phyloP scores from a whole-genome alignment of 2,329 filamentous ascomycete species.

The Fusarium equiseti region DNA sequence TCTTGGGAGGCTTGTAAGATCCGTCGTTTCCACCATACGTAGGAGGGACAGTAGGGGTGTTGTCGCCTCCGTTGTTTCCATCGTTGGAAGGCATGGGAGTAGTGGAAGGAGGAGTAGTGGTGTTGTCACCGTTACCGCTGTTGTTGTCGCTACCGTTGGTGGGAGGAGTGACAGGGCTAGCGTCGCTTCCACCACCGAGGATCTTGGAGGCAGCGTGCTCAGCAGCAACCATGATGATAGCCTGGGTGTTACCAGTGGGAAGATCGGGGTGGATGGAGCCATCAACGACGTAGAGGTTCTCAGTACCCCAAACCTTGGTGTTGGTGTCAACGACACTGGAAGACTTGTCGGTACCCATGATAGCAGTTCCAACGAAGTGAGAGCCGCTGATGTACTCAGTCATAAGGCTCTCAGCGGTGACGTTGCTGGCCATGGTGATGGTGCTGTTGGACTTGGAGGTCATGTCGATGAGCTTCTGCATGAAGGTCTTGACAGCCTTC shows the following conservation, averaged over 20 bases:
- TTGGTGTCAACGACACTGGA: conserved; percentile 72
- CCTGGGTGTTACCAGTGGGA: conserved; percentile 75
- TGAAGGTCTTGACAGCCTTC: conserved; percentile 61
- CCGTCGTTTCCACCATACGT: background rate
- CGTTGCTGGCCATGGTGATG: conserved; percentile 62
- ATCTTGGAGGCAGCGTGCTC: conserved; percentile 65
- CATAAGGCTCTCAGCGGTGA: conserved; percentile 65
- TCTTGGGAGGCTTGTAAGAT: background rate
- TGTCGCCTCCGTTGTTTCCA: background rate
- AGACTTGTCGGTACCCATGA: conserved; percentile 66
- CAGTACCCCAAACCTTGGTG: conserved; percentile 74
- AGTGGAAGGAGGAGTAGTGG: background rate
- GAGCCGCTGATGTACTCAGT: conserved; percentile 63
- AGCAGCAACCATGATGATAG: conserved; percentile 72
- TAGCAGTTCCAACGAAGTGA: conserved; percentile 70
- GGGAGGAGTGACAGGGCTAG: conserved; percentile 19
- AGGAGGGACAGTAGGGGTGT: background rate
- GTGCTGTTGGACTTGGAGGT: conserved; percentile 69
- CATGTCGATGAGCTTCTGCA: conserved; percentile 73
- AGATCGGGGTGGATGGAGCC: conserved; percentile 77
- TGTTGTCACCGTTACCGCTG: conserved; percentile 5
- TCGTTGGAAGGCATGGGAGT: background rate
- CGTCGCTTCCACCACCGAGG: conserved; percentile 6
- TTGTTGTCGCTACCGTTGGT: background rate
- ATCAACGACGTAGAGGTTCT: conserved; percentile 77